These are phyloP conservation scores for Penicillium canariense DNA, from an alignment of 495 filamentous ascomycete genomes.

Conservation along the genomic window DNA sequence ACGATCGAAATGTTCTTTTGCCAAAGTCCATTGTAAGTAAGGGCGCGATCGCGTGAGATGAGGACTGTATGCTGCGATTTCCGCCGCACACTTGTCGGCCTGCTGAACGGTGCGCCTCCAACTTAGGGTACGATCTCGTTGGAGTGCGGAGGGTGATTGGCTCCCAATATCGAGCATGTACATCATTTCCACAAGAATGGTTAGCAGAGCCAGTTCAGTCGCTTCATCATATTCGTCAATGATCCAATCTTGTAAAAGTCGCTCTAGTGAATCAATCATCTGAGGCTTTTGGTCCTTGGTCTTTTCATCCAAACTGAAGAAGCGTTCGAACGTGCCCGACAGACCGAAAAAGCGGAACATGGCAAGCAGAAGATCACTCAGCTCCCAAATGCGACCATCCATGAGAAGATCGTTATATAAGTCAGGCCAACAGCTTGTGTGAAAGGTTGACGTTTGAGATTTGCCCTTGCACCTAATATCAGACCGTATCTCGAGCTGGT, in stretches of 20 bases:
- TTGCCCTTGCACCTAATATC: neutral
- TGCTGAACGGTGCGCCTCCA: neutral
- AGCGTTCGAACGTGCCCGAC: neutral
- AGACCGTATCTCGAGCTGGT: neutral
- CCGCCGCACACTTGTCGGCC: neutral
- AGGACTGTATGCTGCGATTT: constrained; percentile 1
- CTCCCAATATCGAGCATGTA: neutral
- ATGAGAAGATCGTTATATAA: neutral
- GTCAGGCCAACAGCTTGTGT: neutral
- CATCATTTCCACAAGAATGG: neutral
- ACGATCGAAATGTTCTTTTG: constrained; percentile 11
- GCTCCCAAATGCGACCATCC: neutral
- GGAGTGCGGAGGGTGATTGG: neutral
- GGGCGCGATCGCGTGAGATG: constrained; percentile 6
- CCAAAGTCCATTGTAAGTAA: constrained; percentile 13
- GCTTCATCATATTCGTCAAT: neutral
- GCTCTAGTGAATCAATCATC: neutral
- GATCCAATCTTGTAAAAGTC: neutral
- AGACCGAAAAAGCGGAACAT: neutral
- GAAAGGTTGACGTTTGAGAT: neutral
- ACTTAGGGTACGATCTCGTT: neutral
- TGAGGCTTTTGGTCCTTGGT: neutral
- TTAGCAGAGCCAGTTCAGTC: neutral
- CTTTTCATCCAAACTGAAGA: neutral
- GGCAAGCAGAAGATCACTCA: neutral